Percentiles rank a stretch among this genome's conserved stretches.
These are phyloP conservation scores for Corynascus novoguineensis DNA, from an alignment of 495 filamentous ascomycete species.

Conservation along the genomic window DNA sequence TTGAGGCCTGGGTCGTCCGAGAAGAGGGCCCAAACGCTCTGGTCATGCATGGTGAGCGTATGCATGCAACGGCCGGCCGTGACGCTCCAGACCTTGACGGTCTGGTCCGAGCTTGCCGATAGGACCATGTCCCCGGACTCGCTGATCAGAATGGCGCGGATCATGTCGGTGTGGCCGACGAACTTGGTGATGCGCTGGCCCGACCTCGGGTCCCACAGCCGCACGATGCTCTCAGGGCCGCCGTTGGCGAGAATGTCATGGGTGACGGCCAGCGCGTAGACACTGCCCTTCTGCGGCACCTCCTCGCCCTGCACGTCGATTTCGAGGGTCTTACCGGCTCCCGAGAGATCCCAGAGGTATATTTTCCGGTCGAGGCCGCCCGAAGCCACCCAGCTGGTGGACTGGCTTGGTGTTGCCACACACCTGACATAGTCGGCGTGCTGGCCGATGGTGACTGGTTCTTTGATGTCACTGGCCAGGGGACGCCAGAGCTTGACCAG, in stretches of 20 bases:
- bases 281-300: constrained; percentile 80
- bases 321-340: constrained; percentile 73
- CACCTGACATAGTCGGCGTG: constrained; percentile 97
- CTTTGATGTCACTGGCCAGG: constrained; percentile 58
- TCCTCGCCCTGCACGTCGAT: constrained; percentile 80
- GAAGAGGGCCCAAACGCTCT: constrained; percentile 94
- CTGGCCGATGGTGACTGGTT: constrained; percentile 78
- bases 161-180: constrained; percentile 95
- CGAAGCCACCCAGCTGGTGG: constrained; percentile 88
- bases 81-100: constrained; percentile 95
- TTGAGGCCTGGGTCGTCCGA: constrained; percentile 80
- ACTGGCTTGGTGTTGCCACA: constrained; percentile 65
- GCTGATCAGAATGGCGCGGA: constrained; percentile 84
- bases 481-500: constrained; percentile 94
- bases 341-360: constrained; percentile 86
- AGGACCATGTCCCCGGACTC: constrained; percentile 83
- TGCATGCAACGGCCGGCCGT: constrained; percentile 93
- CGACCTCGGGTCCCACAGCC: constrained; percentile 86
- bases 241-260: constrained; percentile 78
- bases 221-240: constrained; percentile 87
- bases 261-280: constrained; percentile 80
- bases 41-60: constrained; percentile 97
- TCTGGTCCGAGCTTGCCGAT: constrained; percentile 93
- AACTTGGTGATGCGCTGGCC: constrained; percentile 93
- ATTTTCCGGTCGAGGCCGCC: constrained; percentile 92